Conservation (phyloP, 768 basidiomycete species). For the Agrocybe pediades region DNA sequence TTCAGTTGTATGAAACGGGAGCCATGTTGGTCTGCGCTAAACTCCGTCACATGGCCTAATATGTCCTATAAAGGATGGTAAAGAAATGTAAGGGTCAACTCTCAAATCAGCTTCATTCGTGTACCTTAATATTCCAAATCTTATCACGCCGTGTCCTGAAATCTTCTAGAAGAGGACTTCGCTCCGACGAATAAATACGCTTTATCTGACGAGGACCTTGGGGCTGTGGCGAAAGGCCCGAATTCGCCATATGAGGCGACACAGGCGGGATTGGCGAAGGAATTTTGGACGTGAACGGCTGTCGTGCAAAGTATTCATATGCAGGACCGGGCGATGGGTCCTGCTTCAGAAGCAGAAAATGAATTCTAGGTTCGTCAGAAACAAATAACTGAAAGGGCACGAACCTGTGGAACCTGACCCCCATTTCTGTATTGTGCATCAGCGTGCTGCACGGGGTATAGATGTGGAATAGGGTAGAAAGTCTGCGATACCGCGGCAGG, state of each 20-base stretch:
- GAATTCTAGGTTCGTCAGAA: background rate
- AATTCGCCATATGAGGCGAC: background rate
- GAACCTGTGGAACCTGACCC: background rate
- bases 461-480: background rate
- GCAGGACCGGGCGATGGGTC: background rate
- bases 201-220: conserved; percentile 39
- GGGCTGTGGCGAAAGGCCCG: background rate
- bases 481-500: background rate
- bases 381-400: background rate
- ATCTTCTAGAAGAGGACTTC: conserved; percentile 80
- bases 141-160: conserved; percentile 79
- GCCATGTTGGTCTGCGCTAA: conserved; percentile 94
- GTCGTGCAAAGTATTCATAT: background rate
- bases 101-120: background rate
- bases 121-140: conserved; percentile 83
- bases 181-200: conserved; percentile 48
- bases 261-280: background rate
- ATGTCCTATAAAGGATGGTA: conserved; percentile 63
- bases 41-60: conserved; percentile 83
- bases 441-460: background rate
- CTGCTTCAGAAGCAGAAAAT: background rate
- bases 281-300: background rate
- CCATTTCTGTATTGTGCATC: background rate
- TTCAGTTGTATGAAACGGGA: conserved; percentile 96
- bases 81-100: background rate